These are phyloP conservation scores for Toxoplasma gondii DNA, from an alignment of 169 alveolate genomes.

Conservation along the genomic window DNA sequence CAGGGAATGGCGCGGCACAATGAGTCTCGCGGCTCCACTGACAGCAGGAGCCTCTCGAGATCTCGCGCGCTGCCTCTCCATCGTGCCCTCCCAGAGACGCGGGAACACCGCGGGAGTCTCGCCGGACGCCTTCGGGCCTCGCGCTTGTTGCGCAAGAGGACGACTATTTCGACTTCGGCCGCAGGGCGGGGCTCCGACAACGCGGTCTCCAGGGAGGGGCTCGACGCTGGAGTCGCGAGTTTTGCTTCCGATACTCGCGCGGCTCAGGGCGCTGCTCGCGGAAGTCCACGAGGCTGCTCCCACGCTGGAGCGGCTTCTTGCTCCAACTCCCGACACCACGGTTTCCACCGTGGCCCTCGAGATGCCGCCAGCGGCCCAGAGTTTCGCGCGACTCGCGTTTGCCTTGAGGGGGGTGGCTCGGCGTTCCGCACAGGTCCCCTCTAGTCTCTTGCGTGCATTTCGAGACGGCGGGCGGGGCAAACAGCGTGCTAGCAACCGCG, in stretches of 20 bases:
- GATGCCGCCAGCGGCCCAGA: background rate
- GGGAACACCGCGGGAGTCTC: background rate
- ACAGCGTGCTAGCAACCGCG: background rate
- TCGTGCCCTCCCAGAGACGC: background rate
- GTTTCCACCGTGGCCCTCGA: no score
- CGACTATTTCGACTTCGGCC: background rate
- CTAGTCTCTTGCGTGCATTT: background rate
- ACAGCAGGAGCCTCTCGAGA: background rate
- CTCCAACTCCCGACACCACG: no score
- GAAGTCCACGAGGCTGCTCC: background rate
- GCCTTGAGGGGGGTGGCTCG: background rate
- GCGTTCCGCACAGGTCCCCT: background rate
- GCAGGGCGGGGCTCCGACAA: background rate
- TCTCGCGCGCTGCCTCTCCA: background rate
- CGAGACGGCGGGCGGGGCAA: background rate
- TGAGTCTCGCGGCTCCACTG: background rate
- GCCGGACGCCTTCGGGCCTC: background rate
- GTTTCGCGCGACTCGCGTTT: background rate
- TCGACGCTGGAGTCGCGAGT: background rate
- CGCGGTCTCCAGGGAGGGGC: background rate
- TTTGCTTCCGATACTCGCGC: background rate
- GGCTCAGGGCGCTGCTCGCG: background rate
- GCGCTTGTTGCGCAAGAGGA: background rate
- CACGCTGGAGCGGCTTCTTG: background rate
- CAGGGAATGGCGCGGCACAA: background rate